phyloP scores from a whole-genome alignment of 2,329 filamentous ascomycete genomes.

The Furcasterigmium furcatum region DNA sequence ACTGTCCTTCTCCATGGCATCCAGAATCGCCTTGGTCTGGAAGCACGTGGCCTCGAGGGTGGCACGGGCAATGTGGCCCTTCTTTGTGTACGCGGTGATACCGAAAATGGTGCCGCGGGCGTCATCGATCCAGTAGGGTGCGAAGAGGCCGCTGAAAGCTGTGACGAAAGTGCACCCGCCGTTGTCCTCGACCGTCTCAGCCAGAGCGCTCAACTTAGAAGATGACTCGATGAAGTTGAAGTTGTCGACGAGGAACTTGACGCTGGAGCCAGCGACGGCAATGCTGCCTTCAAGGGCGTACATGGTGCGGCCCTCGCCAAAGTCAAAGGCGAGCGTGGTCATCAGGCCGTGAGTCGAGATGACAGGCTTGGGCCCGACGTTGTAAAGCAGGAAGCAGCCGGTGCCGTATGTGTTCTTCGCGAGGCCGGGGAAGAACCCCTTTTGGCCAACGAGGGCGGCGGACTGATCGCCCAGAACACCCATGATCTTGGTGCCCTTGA shows the following conservation, averaged over 20 bases:
- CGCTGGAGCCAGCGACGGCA: conserved; percentile 71
- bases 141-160: conserved; percentile 77
- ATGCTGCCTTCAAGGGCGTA: conserved; percentile 78
- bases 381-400: conserved; percentile 81
- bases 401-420: conserved; percentile 89
- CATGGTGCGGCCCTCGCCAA: conserved; percentile 62
- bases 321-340: conserved; percentile 75
- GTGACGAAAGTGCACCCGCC: conserved; percentile 77
- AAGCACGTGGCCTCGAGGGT: conserved; percentile 80
- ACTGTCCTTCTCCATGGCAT: conserved; percentile 78
- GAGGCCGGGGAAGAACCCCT: conserved; percentile 70
- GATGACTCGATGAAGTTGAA: conserved; percentile 50
- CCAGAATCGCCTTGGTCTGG: conserved; percentile 78
- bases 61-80: conserved; percentile 74
- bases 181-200: conserved; percentile 57
- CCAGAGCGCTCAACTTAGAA: conserved; percentile 40
- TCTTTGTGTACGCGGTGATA: conserved; percentile 73
- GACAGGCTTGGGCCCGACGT: conserved; percentile 75
- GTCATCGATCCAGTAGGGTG: conserved; percentile 84
- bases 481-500: conserved; percentile 68
- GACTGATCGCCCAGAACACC: conserved; percentile 82
- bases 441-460: conserved; percentile 75
- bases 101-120: conserved; percentile 77
- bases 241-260: conserved; percentile 65
- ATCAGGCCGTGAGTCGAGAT: conserved; percentile 75